Evolutionary conservation across 2,329 filamentous ascomycete species (phyloP), one percentile per base, ranked within the genome.

Genomic region (Alternaria panax): DNA sequence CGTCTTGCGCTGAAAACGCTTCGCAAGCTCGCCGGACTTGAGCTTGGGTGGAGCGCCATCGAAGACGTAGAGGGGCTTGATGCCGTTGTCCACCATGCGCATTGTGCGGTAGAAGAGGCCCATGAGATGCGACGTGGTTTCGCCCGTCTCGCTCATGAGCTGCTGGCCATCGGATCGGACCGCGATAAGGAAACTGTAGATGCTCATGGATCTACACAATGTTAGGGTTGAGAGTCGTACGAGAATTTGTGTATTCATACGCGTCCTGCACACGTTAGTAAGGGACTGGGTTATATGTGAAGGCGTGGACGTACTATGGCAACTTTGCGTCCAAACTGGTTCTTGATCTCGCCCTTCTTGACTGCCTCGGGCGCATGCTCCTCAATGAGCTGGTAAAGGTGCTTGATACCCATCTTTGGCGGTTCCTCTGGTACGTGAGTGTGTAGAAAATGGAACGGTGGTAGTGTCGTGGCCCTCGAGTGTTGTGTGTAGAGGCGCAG

Each of bases 51-150:
- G 95, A 9, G 93, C 93, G 59, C 95, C 95, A 71, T 99, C 95
- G 77, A 99, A 99, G 58, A 99, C 94, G 79, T 97, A 99, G 68
- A 99, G 87, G 1, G 95, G 95, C 78, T 99, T 99, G 83, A 99
- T 98, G 58, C 95, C 95, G 72, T 97, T 98, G 81, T 99, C 95
- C 73, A 98, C 92, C 82, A 99, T 98, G 71, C 95, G 93, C 7
- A 99, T 86, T 2, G 95, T 99, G 71, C 95, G 93, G 84, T 99
- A 99, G 84, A 99, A 99, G 89, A 99, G 94, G 75, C 95, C 95
- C 93, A 99, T 98, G 16, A 99, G 83, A 78, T 99, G 95, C 18
- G 95, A 99, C 1, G 95, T 99, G 2, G 95, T 99, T 79, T 98
- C 93, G 73, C 95, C 95, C 52, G 89, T 90, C 74, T 99, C 95